Conservation (phyloP, 805 yeast genomes). For the Tetrapisispora namnaoensis region DNA sequence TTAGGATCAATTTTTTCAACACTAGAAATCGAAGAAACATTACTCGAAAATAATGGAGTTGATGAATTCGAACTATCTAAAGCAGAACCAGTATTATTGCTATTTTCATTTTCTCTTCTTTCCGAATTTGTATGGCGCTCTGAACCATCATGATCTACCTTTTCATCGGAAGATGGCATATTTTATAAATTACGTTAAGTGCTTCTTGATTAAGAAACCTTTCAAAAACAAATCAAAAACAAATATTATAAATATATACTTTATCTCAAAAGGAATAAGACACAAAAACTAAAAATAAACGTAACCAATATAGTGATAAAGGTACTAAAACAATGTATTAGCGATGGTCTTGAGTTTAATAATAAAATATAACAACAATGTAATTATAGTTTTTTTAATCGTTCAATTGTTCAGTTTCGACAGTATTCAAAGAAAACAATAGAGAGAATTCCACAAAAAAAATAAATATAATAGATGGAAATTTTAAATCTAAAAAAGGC, state of each 20-base stretch:
- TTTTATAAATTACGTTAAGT: not conserved
- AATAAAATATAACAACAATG: no score
- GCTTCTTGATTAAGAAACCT: not conserved
- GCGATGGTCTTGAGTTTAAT: no score
- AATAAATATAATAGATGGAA: no score
- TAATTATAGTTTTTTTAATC: not conserved
- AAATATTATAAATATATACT: no score
- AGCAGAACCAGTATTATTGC: not conserved
- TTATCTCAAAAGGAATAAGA: no score
- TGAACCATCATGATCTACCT: not conserved
- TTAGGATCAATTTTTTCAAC: slow-evolving; percentile 1
- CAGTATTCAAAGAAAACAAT: no score
- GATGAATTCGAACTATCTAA: not conserved
- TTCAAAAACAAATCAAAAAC: not conserved
- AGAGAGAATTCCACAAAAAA: no score
- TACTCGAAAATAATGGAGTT: not conserved
- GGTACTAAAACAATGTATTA: no score
- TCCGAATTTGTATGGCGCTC: not conserved
- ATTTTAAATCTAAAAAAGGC: no score
- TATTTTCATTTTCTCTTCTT: not conserved
- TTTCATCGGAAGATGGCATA: not conserved
- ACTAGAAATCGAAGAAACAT: not conserved
- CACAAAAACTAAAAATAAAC: no score
- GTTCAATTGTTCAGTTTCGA: no score
- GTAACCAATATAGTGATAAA: no score